Evolutionary conservation across 805 yeast species (phyloP), one percentile per base, ranked within the genome.

Genomic region (Candida koratica): DNA sequence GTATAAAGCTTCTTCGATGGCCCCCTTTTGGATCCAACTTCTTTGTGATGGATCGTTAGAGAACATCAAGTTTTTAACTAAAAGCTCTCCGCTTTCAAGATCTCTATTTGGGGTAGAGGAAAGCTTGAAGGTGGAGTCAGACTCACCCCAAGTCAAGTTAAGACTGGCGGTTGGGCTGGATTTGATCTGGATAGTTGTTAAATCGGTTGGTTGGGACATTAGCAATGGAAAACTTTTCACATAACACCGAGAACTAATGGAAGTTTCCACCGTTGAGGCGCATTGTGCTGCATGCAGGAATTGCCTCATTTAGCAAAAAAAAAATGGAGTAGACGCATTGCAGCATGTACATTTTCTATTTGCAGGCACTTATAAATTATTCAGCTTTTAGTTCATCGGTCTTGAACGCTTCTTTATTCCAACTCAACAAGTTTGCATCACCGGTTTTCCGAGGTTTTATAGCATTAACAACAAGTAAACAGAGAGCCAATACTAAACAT

Each of bases 381-480:
- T 8, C 11, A 8, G 11, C 11, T n/a, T 24, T 24, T 6, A 14
- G 13, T 29, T 36, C 15, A 25, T 27, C 32, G 11, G 15, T 12
- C 20, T 36, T 16, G 34, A 13, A 36, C 22, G 41, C 42, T 45
- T 71, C 75, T 52, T 67, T 71, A 51, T 82, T 82, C 93, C 94
- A 84, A 38, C 84, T 77, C 45, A 84, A 64, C 46, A 72, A 62
- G n/a, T 69, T 65, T n/a, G 75, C 69, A 50, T 84, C 94, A 10
- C 88, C 94, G 6, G 77, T 64, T 47, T 73, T 80, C 60, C 93
- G 73, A 13, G 88, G 88, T 36, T 71, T 71, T 14, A 81, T 46
- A n/a, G 78, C 32, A 52, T 81, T 79, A 22, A 80, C 71, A 4
- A 67, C 48, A 43, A 78, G 52, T 43, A 83, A 69, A 6, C 64